Percentiles rank a stretch among this genome's conserved stretches.
Evolutionary conservation across 75 land plant genomes (phyloP).

Genomic region (Cryptomeria japonica): DNA sequence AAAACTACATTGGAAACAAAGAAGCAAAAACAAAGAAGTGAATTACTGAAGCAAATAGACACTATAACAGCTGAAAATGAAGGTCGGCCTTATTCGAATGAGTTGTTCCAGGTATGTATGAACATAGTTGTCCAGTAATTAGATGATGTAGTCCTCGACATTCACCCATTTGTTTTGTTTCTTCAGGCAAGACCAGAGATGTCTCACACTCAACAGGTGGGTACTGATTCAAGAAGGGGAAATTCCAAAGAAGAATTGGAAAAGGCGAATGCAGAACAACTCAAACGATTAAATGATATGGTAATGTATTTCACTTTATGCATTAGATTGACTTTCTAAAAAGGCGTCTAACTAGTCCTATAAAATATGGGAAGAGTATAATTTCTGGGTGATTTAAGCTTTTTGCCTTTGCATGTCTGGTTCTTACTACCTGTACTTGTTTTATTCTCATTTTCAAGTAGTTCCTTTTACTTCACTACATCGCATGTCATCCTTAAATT

Average conservation of each 20-base stretch:
- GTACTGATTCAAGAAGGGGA: neutral
- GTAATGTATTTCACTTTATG: neutral
- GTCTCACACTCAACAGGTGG: neutral
- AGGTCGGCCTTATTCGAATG: slow-evolving; percentile 63
- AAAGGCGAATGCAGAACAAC: neutral
- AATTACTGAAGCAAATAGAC: slow-evolving; percentile 58
- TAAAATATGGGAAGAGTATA: neutral
- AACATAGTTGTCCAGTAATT: neutral
- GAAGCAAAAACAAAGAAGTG: slow-evolving; percentile 37
- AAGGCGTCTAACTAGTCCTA: neutral
- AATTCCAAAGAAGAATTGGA: neutral
- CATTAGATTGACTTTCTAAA: neutral
- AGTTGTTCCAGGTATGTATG: slow-evolving; percentile 59
- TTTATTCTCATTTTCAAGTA: no score
- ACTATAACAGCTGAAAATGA: slow-evolving; percentile 41
- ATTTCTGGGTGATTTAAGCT: neutral
- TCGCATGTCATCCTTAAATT: no score
- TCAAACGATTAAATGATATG: neutral
- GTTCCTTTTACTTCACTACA: no score
- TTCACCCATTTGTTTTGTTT: neutral
- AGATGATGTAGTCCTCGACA: neutral
- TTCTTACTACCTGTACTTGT: no score
- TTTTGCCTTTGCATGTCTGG: no score
- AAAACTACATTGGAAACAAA: slow-evolving; percentile 60
- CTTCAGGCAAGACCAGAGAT: neutral